These are phyloP conservation scores for Hypoxylon sp. DNA, from an alignment of 2,329 filamentous ascomycete genomes.

Conservation along the genomic window DNA sequence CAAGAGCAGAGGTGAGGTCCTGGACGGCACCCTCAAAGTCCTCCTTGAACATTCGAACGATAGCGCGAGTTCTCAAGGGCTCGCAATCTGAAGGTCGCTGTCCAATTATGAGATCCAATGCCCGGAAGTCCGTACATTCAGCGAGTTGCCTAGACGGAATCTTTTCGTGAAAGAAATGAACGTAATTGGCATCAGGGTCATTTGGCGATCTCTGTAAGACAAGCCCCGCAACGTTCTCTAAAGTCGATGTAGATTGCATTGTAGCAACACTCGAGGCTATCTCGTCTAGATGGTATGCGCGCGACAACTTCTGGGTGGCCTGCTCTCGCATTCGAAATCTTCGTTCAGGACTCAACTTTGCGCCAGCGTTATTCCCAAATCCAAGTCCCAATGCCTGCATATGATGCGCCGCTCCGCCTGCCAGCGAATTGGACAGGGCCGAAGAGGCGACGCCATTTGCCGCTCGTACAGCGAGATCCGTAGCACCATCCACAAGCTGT, in stretches of 20 bases:
- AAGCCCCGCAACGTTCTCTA: conserved; percentile 81
- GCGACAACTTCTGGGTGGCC: conserved; percentile 81
- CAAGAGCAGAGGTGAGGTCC: conserved; percentile 79
- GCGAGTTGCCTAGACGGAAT: conserved; percentile 82
- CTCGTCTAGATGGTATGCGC: conserved; percentile 85
- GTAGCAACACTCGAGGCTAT: conserved; percentile 86
- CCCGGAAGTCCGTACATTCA: conserved; percentile 76
- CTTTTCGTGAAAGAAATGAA: conserved; percentile 95
- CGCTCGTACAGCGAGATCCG: conserved; percentile 81
- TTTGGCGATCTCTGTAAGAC: conserved; percentile 79
- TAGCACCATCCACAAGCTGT: conserved; percentile 83
- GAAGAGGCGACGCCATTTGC: conserved; percentile 79
- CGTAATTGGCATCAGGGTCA: conserved; percentile 83
- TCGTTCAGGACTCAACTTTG: conserved; percentile 80
- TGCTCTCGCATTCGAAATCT: conserved; percentile 85
- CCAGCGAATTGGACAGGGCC: conserved; percentile 67
- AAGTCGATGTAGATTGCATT: conserved; percentile 83
- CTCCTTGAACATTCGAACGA: conserved; percentile 81
- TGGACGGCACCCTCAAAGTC: conserved; percentile 78
- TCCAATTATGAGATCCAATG: conserved; percentile 77
- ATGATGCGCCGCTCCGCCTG: conserved; percentile 61
- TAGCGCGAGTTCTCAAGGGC: conserved; percentile 79
- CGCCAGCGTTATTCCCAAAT: conserved; percentile 70
- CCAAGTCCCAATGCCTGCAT: conserved; percentile 65
- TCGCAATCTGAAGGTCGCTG: conserved; percentile 75